Percentiles rank a stretch among this genome's conserved stretches.
These are phyloP conservation scores for Silybum marianum DNA, from an alignment of 129 eudicot species.

Conservation along the genomic window DNA sequence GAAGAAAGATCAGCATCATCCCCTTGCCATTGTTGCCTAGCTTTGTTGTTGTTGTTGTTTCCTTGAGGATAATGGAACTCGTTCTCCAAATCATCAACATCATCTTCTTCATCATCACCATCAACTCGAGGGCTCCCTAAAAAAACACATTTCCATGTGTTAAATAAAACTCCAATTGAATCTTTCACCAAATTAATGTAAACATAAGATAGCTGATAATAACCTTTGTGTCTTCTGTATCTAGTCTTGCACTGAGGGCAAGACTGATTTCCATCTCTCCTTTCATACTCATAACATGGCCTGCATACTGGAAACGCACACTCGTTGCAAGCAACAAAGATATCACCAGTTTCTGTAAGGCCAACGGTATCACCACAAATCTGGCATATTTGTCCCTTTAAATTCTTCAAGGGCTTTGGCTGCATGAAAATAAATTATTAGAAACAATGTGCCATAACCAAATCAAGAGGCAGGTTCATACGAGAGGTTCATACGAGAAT, in stretches of 20 bases:
- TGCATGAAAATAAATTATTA: slow-evolving; percentile 29
- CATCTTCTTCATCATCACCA: slow-evolving; percentile 95
- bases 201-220: slow-evolving; percentile 27
- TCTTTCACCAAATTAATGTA: neutral
- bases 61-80: slow-evolving; percentile 80
- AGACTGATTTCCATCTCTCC: slow-evolving; percentile 75
- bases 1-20: slow-evolving; percentile 77
- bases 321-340: slow-evolving; percentile 91
- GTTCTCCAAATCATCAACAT: slow-evolving; percentile 77
- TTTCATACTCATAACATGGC: slow-evolving; percentile 85
- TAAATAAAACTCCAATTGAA: neutral
- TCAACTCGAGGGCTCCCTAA: slow-evolving; percentile 81
- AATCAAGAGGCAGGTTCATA: no score
- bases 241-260: slow-evolving; percentile 97
- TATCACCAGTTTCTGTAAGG: slow-evolving; percentile 49
- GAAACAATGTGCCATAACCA: neutral
- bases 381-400: slow-evolving; percentile 75
- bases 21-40: slow-evolving; percentile 76
- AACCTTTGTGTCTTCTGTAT: slow-evolving; percentile 80
- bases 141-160: slow-evolving; percentile 2
- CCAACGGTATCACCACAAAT: slow-evolving; percentile 81
- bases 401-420: slow-evolving; percentile 60
- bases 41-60: slow-evolving; percentile 39
- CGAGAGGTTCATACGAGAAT: no score
- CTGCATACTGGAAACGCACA: slow-evolving; percentile 93